phyloP scores from a whole-genome alignment of 176 grass and related monocot genomes.

The Aegilops tauschii region DNA sequence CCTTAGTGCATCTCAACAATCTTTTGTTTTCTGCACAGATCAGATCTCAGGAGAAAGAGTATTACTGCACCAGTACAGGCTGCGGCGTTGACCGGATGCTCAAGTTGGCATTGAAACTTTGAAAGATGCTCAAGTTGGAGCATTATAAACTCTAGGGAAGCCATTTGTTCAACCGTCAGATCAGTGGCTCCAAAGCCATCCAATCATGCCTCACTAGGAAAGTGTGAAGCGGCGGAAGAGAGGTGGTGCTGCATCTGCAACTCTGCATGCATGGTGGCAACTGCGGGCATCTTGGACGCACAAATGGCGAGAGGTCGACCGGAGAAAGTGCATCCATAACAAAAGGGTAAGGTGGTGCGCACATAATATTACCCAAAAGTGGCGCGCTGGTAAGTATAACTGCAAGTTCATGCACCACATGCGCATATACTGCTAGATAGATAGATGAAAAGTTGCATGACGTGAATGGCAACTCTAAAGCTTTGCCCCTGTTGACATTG shows the following conservation, averaged over 20 bases:
- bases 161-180: neutral
- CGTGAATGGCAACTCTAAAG: neutral
- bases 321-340: neutral
- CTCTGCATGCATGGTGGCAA: neutral
- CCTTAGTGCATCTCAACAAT: neutral
- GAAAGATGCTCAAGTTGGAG: neutral
- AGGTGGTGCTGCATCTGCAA: too few relatives aligned
- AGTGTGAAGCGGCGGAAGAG: neutral
- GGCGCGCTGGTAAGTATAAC: neutral
- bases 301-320: neutral
- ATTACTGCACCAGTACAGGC: neutral
- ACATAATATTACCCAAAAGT: neutral
- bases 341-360: neutral
- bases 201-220: neutral
- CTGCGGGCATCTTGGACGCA: neutral
- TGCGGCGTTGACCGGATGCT: slow-evolving; percentile 4
- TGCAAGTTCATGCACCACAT: neutral
- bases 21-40: neutral
- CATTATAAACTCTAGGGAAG: neutral
- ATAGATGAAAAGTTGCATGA: neutral
- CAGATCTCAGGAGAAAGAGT: neutral
- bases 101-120: neutral
- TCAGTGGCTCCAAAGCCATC: neutral
- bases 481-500: neutral
- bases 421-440: too few relatives aligned